Conservation (phyloP, 805 yeast species). For the Ogataea trehalophila region DNA sequence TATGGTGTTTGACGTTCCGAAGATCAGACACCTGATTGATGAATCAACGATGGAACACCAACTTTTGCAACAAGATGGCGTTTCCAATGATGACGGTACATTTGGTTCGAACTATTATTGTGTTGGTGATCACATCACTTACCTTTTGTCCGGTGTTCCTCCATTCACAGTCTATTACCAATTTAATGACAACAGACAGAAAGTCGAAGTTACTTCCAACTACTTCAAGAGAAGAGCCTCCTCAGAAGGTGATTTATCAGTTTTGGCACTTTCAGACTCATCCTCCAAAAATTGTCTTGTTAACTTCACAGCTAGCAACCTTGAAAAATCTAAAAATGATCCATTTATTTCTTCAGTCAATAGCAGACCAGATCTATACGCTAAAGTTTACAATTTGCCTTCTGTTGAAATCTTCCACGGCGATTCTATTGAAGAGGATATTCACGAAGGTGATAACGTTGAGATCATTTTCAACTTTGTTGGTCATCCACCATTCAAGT, state of each 20-base stretch:
- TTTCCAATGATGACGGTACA: neutral
- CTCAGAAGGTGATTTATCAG: constrained; percentile 68
- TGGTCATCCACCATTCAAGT: constrained; percentile 87
- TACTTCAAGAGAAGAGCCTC: constrained; percentile 67
- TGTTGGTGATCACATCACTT: constrained; percentile 86
- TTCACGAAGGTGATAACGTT: constrained; percentile 92
- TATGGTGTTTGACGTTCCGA: constrained; percentile 73
- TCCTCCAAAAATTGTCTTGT: constrained; percentile 67
- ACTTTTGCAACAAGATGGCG: constrained; percentile 1
- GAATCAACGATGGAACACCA: constrained; percentile 30
- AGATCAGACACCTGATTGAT: constrained; percentile 40
- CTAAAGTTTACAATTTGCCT: constrained; percentile 44
- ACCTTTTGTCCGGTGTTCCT: constrained; percentile 69
- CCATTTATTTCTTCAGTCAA: constrained; percentile 14
- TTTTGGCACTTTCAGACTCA: constrained; percentile 69
- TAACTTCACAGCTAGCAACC: constrained; percentile 37
- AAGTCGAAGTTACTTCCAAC: constrained; percentile 40
- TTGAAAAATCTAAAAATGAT: constrained; percentile 11
- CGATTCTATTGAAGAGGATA: constrained; percentile 67
- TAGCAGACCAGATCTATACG: constrained; percentile 26
- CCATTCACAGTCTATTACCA: constrained; percentile 75
- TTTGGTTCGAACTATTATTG: constrained; percentile 49
- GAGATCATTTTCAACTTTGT: constrained; percentile 76
- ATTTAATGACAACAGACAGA: constrained; percentile 59
- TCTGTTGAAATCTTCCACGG: constrained; percentile 85